Percentiles rank a stretch among this genome's conserved stretches.
phyloP scores from a whole-genome alignment of 768 basidiomycete genomes.

The Imleria badia region DNA sequence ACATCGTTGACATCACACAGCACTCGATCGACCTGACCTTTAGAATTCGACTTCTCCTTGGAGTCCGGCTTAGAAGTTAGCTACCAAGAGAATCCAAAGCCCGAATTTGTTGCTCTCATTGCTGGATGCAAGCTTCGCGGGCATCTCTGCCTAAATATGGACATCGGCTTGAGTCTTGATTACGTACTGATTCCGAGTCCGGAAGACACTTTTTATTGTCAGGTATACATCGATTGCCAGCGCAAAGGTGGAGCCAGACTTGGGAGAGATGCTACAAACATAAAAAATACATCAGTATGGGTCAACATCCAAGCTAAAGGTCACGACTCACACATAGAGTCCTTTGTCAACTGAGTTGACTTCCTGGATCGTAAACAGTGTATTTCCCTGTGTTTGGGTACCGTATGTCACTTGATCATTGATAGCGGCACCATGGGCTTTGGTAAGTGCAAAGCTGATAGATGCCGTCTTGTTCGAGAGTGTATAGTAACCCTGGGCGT shows the following conservation, averaged over 20 bases:
- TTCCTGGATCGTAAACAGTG: slow-evolving; percentile 5
- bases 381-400: not conserved
- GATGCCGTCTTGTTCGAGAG: slow-evolving; percentile 3
- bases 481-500: not conserved
- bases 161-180: not conserved
- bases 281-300: no score
- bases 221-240: not conserved
- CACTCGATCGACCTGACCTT: no score
- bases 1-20: no score
- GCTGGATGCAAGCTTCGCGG: not conserved
- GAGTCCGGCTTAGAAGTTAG: not conserved
- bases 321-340: not conserved
- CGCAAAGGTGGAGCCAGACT: not conserved
- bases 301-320: not conserved
- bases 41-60: not conserved
- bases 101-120: not conserved
- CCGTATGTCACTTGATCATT: slow-evolving; percentile 5
- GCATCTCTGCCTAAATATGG: not conserved
- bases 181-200: not conserved
- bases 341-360: slow-evolving; percentile 1
- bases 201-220: not conserved
- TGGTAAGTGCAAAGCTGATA: slow-evolving; percentile 1
- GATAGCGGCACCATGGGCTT: not conserved
- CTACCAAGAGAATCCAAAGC: slow-evolving; percentile 4
- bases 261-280: slow-evolving; percentile 8